Base-by-base conservation (phyloP, 2,329 filamentous ascomycete genomes). In the Pezicula rhizophila region DNA sequence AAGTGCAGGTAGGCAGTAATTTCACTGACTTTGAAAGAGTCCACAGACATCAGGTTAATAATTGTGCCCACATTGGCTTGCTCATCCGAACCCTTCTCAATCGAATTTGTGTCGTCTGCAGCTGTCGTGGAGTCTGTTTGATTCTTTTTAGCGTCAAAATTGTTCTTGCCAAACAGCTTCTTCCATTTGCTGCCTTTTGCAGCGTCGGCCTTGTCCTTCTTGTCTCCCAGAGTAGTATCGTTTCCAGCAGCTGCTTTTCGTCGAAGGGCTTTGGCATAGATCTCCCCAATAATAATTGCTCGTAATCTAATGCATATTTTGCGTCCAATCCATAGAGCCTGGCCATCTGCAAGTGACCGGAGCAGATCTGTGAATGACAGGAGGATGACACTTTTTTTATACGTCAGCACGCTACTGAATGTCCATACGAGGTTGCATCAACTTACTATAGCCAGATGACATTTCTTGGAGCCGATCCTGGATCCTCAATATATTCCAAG, bases 31-130 rank as follows among this genome's bases (percentile, higher is more conserved):
- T 99, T 99, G 80, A 97, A 97, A 42, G 92, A 96, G 72, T 99
- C 95, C 37, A 99, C 95, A 10, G 93, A 95, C 93, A 99, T 99
- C 57, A 99, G 75, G 67, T 97, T 99, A 73, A 99, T 99, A 62
- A 99, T 96, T n/a, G 93, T 95, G 54, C 95, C 93, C 45, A 95
- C 78, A 52, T 93, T 96, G 35, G 90, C 92, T 70, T 95, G 89
- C 50, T 85, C 79, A 53, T 89, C 84, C 15, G 70, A 63, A 2
- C 59, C 59, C 46, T 71, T 63, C 18, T 47, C 20, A 2, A 45
- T 48, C 8, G 54, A 38, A 25, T 52, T 49, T 23, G 47, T 26
- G 8, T 18, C 33, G 10, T 46, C 46, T 12, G 46, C 46, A 6
- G 46, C 37, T 38, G 47, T 18, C 10, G 51, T 45, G 3, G 44